A percentile compares a stretch with the other conserved stretches of the same genome.
Conservation (phyloP, 495 filamentous ascomycete genomes). For the Neurospora sp. region DNA sequence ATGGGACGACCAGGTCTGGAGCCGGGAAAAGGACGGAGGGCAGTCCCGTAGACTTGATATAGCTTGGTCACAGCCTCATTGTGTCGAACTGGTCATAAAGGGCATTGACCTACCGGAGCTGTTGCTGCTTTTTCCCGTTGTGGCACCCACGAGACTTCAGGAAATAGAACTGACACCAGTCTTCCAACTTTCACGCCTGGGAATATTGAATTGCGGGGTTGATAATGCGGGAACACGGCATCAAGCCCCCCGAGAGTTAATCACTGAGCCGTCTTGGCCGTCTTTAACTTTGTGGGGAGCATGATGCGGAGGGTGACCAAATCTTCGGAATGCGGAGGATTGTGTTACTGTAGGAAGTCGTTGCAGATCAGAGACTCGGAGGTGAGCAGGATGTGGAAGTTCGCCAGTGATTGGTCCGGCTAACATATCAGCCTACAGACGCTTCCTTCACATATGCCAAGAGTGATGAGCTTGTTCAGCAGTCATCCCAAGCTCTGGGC, state of each 20-base stretch:
- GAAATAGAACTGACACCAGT: not conserved
- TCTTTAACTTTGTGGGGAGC: constrained; percentile 2
- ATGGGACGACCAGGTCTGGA: not conserved
- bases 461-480: not conserved
- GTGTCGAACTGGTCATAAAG: not conserved
- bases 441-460: not conserved
- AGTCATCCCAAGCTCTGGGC: not conserved
- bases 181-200: not conserved
- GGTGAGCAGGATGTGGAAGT: not conserved
- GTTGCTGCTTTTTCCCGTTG: not conserved
- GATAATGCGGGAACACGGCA: constrained; percentile 11
- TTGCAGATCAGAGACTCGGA: not conserved
- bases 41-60: not conserved
- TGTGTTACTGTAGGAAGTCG: not conserved
- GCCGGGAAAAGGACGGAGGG: not conserved
- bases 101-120: not conserved
- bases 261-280: not conserved
- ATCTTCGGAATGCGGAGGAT: not conserved
- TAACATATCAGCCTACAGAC: not conserved
- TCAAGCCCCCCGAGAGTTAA: constrained; percentile 9
- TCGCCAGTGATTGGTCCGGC: not conserved
- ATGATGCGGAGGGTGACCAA: not conserved
- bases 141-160: not conserved
- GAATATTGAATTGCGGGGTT: constrained; percentile 3
- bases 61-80: not conserved